A percentile compares a stretch with the other conserved stretches of the same genome.
Conservation (phyloP, 768 basidiomycete species). For the Suillus weaverae region DNA sequence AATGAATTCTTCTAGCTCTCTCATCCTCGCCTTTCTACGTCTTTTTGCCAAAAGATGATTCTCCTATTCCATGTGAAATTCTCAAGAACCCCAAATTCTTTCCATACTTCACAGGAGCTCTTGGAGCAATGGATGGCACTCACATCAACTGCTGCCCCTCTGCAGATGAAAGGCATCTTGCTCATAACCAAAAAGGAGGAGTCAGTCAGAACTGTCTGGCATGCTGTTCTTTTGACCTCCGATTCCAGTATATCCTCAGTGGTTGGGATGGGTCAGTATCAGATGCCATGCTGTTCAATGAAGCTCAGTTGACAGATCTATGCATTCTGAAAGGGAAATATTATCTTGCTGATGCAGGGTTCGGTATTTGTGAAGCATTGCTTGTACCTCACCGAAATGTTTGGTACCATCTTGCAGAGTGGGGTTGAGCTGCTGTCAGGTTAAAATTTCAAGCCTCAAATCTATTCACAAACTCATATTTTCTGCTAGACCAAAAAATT, state of each 20-base stretch:
- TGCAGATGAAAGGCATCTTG: constrained; percentile 13
- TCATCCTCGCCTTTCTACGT: constrained; percentile 23
- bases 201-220: constrained; percentile 27
- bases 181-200: constrained; percentile 24
- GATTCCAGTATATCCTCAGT: constrained; percentile 16
- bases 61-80: constrained; percentile 25
- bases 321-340: constrained; percentile 11
- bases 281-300: constrained; percentile 10
- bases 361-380: constrained; percentile 24
- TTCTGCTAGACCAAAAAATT: constrained; percentile 17
- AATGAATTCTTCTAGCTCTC: constrained; percentile 18
- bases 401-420: constrained; percentile 33
- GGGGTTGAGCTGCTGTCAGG: constrained; percentile 27
- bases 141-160: constrained; percentile 26
- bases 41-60: constrained; percentile 18
- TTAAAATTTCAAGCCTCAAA: constrained; percentile 8
- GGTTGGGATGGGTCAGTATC: constrained; percentile 18
- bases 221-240: constrained; percentile 14
- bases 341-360: constrained; percentile 19
- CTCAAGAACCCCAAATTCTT: constrained; percentile 28
- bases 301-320: constrained; percentile 10
- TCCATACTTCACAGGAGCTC: constrained; percentile 32
- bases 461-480: constrained; percentile 3
- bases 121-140: constrained; percentile 37
- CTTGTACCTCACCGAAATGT: constrained; percentile 39